These are phyloP conservation scores for Starmerella sirachaensis DNA, from an alignment of 805 yeast genomes.

Conservation along the genomic window DNA sequence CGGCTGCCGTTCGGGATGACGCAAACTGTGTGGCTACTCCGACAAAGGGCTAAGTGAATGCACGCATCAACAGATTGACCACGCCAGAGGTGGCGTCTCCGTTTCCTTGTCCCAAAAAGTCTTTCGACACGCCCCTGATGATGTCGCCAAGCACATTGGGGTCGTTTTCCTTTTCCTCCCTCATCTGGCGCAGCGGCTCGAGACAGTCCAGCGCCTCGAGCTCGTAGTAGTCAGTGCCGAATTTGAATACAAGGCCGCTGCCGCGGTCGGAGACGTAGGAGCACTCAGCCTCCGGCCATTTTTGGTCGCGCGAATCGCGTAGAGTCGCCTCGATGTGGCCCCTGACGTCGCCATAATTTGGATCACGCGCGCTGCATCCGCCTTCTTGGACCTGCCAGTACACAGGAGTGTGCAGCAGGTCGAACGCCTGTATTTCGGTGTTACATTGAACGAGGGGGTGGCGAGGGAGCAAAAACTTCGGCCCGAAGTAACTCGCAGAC, in stretches of 20 bases:
- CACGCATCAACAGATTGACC: too few species aligned
- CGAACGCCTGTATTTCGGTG: constrained; percentile 14
- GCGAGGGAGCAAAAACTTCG: constrained; percentile 1
- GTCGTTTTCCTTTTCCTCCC: constrained; percentile 9
- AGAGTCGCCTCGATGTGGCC: constrained; percentile 8
- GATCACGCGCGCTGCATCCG: constrained; percentile 8
- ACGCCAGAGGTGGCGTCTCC: too few species aligned
- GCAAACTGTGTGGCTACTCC: too few species aligned
- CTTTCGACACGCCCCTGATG: too few species aligned
- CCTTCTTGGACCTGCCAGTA: constrained; percentile 18
- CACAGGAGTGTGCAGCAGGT: constrained; percentile 10
- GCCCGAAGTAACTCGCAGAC: constrained; percentile 8
- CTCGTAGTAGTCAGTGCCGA: constrained; percentile 14
- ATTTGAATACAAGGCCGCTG: constrained; percentile 6
- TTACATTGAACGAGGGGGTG: constrained; percentile 6
- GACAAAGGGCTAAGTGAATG: too few species aligned
- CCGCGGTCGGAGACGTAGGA: background rate
- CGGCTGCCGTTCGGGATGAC: too few species aligned
- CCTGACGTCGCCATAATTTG: constrained; percentile 10
- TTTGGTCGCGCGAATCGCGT: constrained; percentile 1
- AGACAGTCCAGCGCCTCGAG: constrained; percentile 16
- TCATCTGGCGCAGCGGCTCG: constrained; percentile 7
- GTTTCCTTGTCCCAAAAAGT: too few species aligned
- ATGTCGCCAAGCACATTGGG: background rate
- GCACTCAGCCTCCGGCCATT: constrained; percentile 15